phyloP scores from a whole-genome alignment of 306 rosid genomes.

The Rosa chinensis region DNA sequence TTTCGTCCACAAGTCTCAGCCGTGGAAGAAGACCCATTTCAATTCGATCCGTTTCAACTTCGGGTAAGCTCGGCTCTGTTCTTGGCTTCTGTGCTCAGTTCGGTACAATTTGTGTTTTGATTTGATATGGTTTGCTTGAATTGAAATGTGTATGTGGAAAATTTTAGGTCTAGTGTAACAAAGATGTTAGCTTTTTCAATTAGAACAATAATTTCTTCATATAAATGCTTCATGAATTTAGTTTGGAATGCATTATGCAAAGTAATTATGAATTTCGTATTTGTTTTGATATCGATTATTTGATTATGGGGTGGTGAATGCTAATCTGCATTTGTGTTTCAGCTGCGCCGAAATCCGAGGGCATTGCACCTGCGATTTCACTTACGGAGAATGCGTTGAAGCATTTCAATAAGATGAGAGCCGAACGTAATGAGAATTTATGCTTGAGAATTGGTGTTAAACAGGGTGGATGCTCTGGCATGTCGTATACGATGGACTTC shows the following conservation, averaged over 20 bases:
- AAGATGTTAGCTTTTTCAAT: background rate
- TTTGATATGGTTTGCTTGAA: conserved; percentile 7
- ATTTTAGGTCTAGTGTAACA: background rate
- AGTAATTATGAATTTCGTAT: background rate
- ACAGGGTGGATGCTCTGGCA: conserved; percentile 99
- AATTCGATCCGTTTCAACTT: conserved; percentile 65
- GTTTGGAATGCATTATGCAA: background rate
- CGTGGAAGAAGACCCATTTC: conserved; percentile 46
- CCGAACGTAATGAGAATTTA: conserved; percentile 65
- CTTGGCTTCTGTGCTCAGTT: background rate
- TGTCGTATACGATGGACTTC: conserved; percentile 94
- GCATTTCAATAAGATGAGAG: conserved; percentile 90
- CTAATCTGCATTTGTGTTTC: conserved; percentile 1
- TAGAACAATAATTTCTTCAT: background rate
- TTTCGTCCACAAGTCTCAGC: conserved; percentile 37
- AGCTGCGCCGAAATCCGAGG: conserved; percentile 50
- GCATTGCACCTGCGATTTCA: conserved; percentile 44
- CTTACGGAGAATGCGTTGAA: conserved; percentile 75
- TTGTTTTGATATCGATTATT: background rate
- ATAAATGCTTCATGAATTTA: background rate
- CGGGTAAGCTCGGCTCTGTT: conserved; percentile 36
- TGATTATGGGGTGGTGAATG: background rate
- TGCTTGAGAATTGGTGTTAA: conserved; percentile 94
- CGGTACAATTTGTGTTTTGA: background rate
- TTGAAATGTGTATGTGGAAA: background rate